A percentile compares a stretch with the other conserved stretches of the same genome.
Conservation (phyloP, 495 filamentous ascomycete species). For the Lasiosphaeria hispida region DNA sequence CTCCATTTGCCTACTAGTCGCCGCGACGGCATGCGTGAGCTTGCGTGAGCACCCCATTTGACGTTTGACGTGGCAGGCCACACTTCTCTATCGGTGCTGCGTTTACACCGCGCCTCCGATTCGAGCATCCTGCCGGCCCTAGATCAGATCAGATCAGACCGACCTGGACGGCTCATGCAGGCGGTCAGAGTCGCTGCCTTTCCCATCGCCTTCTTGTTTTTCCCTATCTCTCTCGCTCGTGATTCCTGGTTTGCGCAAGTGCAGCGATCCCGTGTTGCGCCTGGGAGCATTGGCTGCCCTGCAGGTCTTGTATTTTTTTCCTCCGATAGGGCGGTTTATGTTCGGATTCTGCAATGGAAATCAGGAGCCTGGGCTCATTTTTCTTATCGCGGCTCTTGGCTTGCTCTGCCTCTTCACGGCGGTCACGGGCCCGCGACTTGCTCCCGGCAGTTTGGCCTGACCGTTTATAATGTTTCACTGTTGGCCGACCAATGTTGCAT, state of each 20-base stretch:
- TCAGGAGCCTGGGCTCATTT: neutral
- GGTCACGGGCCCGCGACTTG: neutral
- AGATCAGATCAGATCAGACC: neutral
- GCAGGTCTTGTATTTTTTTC: neutral
- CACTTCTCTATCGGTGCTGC: neutral
- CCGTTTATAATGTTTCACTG: too few relatives aligned
- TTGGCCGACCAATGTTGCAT: too few relatives aligned
- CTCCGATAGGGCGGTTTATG: constrained; percentile 4
- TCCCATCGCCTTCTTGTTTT: neutral
- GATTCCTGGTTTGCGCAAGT: neutral
- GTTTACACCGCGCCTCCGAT: neutral
- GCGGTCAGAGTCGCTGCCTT: neutral
- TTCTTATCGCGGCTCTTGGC: neutral
- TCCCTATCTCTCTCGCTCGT: neutral
- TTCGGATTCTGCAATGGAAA: neutral
- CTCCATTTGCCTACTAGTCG: neutral
- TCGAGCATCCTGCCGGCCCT: neutral
- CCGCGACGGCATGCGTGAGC: neutral
- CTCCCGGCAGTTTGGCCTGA: neutral
- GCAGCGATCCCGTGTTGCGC: constrained; percentile 1
- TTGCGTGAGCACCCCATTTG: constrained; percentile 5
- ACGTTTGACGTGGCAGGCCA: constrained; percentile 5
- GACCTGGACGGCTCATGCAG: neutral
- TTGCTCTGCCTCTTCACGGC: neutral
- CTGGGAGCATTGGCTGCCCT: neutral